Conservation (phyloP, 2,329 filamentous ascomycete species). For the Paraphaeosphaeria sporulosa region DNA sequence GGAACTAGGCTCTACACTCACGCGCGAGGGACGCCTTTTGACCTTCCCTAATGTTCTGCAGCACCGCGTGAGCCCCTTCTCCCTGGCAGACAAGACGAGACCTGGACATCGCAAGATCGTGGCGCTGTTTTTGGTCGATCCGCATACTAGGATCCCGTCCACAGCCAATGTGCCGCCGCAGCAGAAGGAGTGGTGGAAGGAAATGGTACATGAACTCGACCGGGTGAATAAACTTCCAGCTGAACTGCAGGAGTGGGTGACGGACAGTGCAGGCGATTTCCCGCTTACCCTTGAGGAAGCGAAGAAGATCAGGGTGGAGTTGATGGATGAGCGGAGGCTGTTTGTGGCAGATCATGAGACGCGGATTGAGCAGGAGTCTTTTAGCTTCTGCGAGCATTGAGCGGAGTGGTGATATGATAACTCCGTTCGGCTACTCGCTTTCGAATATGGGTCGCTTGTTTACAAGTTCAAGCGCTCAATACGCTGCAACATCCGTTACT, state of each 20-base stretch:
- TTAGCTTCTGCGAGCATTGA: slow-evolving; percentile 28
- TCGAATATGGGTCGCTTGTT: background rate
- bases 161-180: slow-evolving; percentile 62
- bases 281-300: slow-evolving; percentile 26
- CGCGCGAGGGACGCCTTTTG: slow-evolving; percentile 57
- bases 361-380: slow-evolving; percentile 7
- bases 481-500: too few species aligned
- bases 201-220: background rate
- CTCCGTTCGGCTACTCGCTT: background rate
- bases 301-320: slow-evolving; percentile 22
- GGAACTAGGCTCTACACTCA: slow-evolving; percentile 57
- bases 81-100: slow-evolving; percentile 56
- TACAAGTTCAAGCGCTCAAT: background rate
- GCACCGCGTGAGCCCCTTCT: slow-evolving; percentile 48
- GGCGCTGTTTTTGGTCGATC: slow-evolving; percentile 66
- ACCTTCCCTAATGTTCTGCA: slow-evolving; percentile 60
- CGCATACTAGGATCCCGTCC: slow-evolving; percentile 59
- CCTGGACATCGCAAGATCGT: slow-evolving; percentile 65
- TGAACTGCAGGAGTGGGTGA: slow-evolving; percentile 22
- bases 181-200: slow-evolving; percentile 53
- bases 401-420: background rate
- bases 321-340: slow-evolving; percentile 21
- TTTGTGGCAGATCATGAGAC: slow-evolving; percentile 15
- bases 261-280: slow-evolving; percentile 18
- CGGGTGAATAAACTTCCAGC: slow-evolving; percentile 13